A percentile compares a stretch with the other conserved stretches of the same genome.
Conservation (phyloP, 2,329 filamentous ascomycete species). For the Phaeosphaeriaceae sp. region DNA sequence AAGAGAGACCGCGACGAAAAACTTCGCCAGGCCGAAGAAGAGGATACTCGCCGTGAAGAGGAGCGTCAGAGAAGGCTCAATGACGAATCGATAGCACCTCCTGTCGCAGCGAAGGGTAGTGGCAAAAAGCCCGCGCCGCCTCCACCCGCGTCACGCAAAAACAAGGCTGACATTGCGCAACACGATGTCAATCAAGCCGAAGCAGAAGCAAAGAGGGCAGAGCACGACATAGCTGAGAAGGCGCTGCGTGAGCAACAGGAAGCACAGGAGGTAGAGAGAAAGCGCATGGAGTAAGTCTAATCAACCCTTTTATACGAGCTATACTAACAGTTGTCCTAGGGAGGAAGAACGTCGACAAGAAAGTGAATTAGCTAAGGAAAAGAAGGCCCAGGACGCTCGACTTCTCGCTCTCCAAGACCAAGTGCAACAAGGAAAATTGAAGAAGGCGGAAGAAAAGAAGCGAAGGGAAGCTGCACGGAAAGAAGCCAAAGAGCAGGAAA, state of each 20-base stretch:
- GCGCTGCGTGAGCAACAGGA: conserved; percentile 72
- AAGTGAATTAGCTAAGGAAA: conserved; percentile 79
- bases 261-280: conserved; percentile 74
- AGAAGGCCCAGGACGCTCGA: conserved; percentile 79
- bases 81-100: conserved; percentile 73
- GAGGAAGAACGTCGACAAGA: conserved; percentile 76
- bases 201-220: conserved; percentile 65
- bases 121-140: conserved; percentile 68
- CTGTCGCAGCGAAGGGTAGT: conserved; percentile 54
- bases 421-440: conserved; percentile 89
- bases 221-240: conserved; percentile 60
- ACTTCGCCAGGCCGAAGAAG: conserved; percentile 87
- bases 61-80: conserved; percentile 84
- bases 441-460: conserved; percentile 95
- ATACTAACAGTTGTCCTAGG: conserved; percentile 58
- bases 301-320: neutral
- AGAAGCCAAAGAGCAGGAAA: conserved; percentile 87
- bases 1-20: conserved; percentile 86
- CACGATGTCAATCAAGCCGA: conserved; percentile 63
- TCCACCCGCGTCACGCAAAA: conserved; percentile 75
- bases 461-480: conserved; percentile 86
- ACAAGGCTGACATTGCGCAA: conserved; percentile 60
- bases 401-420: conserved; percentile 92
- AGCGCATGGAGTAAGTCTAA: conserved; percentile 79
- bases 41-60: conserved; percentile 85